These are phyloP conservation scores for Phenoliferia sp. DNA, from an alignment of 1,284 basidiomycete genomes.

Conservation along the genomic window DNA sequence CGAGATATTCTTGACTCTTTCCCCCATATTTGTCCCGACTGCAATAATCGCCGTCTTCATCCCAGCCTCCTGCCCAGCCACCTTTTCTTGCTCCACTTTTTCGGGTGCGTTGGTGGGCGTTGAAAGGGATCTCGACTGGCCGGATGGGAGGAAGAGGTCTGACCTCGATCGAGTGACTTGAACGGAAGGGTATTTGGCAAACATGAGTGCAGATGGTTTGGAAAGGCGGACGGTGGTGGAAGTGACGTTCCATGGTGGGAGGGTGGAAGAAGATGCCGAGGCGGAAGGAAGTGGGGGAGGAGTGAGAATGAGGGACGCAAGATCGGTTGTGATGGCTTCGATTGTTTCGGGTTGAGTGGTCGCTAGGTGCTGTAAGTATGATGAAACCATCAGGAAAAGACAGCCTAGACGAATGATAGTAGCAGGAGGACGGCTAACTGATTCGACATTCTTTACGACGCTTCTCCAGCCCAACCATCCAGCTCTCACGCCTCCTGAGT, in stretches of 20 bases:
- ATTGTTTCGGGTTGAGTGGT: constrained; percentile 62
- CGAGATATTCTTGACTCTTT: constrained; percentile 79
- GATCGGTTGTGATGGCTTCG: constrained; percentile 63
- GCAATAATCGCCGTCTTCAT: constrained; percentile 59
- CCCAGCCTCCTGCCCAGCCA: constrained; percentile 26
- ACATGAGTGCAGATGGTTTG: constrained; percentile 71
- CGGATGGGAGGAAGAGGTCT: constrained; percentile 35
- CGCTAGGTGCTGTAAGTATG: constrained; percentile 42
- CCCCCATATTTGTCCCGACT: constrained; percentile 85
- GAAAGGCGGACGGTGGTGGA: constrained; percentile 59
- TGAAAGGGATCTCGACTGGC: not conserved
- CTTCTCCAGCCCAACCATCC: constrained; percentile 45
- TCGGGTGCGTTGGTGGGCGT: not conserved
- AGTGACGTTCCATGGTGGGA: constrained; percentile 13
- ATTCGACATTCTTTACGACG: constrained; percentile 45
- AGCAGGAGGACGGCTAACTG: constrained; percentile 42
- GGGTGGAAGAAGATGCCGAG: constrained; percentile 45
- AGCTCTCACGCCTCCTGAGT: constrained; percentile 27
- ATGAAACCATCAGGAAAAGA: not conserved
- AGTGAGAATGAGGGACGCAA: constrained; percentile 49
- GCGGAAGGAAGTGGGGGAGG: constrained; percentile 31
- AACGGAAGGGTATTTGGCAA: constrained; percentile 60
- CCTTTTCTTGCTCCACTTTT: not conserved
- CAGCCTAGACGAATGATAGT: constrained; percentile 31
- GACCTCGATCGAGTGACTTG: constrained; percentile 53